Base-by-base conservation (phyloP, 2,329 filamentous ascomycete genomes). In the Hymenoscyphus fraxineus region DNA sequence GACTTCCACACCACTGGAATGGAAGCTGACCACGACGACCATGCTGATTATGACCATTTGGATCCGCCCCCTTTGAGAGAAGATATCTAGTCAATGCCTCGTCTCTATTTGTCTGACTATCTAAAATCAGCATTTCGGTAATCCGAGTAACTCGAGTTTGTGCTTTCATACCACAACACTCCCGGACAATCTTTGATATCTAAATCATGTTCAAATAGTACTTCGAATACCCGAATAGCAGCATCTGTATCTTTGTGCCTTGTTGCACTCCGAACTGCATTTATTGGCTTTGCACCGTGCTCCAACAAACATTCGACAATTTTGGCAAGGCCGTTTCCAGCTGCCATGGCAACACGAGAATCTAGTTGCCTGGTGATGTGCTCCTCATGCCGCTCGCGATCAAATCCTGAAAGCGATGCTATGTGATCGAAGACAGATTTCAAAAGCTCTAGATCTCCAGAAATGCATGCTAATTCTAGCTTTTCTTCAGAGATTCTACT, bases 31-130 rank as follows among this genome's bases (percentile, higher is more conserved):
- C 40, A 31, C 1, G 27, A 27, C 27, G 2, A 27, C 27, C 27
- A 27, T 27, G 27, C 27, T 3, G 27, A 27, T 27, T 27, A 27
- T 27, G 27, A 27, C 27, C 27, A 54, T 63, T 63, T 12, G 61
- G 61, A 12, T 63, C 40, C 16, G 39, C 61, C 10, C 61, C 55
- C 22, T 57, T 58, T 40, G 55, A 59, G 12, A 63, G 40, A 19
- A 63, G 27, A 39, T 44, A 63, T 32, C 39, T 31, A n/a, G 59
- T 3, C 10, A 63, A 39, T 3, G 40, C 9, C 5, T 27, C 7
- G n/a, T 51, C 51, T 5, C 39, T 19, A 5, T 16, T 35, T 6
- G 27, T 39, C 1, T 13, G 2, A n/a, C 39, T 63, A 22, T 40
- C 10, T 12, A 15, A 1, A 6, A 27, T 58, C 40, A 58, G 35